These are phyloP conservation scores for Sclerotinia minor DNA, from an alignment of 2,329 filamentous ascomycete genomes.

Conservation along the genomic window DNA sequence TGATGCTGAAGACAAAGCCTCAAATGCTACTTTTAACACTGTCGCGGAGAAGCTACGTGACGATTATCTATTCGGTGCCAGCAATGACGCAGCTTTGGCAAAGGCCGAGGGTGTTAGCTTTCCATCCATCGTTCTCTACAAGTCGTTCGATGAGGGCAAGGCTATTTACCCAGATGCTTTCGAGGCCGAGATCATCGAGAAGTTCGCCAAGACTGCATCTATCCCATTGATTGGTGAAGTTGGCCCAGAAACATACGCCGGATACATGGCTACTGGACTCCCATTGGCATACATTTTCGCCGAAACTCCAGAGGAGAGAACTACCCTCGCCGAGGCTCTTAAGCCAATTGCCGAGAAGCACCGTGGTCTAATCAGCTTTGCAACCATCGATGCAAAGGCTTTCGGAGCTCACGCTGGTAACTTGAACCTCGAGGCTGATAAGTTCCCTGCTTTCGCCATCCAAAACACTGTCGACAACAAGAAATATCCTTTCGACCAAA, in stretches of 20 bases:
- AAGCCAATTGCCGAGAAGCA: conserved; percentile 87
- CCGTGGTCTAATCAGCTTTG: conserved; percentile 95
- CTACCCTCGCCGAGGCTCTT: conserved; percentile 71
- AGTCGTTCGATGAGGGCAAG: conserved; percentile 97
- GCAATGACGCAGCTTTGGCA: conserved; percentile 78
- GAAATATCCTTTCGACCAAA: conserved; percentile 93
- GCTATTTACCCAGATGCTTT: conserved; percentile 79
- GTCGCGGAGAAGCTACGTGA: conserved; percentile 78
- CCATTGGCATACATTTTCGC: conserved; percentile 98
- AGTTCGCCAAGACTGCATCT: conserved; percentile 80
- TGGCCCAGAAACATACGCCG: conserved; percentile 92
- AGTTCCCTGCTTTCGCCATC: conserved; percentile 97
- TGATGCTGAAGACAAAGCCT: conserved; percentile 74
- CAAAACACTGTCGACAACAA: conserved; percentile 93
- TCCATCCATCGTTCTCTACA: conserved; percentile 91
- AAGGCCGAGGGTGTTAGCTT: conserved; percentile 87
- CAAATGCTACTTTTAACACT: conserved; percentile 76
- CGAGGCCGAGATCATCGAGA: conserved; percentile 73
- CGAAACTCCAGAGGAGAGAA: conserved; percentile 86
- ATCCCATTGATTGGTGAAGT: conserved; percentile 94
- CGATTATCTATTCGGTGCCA: conserved; percentile 87
- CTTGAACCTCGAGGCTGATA: conserved; percentile 93
- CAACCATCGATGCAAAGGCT: conserved; percentile 90
- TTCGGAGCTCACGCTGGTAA: conserved; percentile 95
- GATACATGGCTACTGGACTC: conserved; percentile 89